These are phyloP conservation scores for Sisymbrium irio DNA, from an alignment of 345 rosid genomes.

Conservation along the genomic window DNA sequence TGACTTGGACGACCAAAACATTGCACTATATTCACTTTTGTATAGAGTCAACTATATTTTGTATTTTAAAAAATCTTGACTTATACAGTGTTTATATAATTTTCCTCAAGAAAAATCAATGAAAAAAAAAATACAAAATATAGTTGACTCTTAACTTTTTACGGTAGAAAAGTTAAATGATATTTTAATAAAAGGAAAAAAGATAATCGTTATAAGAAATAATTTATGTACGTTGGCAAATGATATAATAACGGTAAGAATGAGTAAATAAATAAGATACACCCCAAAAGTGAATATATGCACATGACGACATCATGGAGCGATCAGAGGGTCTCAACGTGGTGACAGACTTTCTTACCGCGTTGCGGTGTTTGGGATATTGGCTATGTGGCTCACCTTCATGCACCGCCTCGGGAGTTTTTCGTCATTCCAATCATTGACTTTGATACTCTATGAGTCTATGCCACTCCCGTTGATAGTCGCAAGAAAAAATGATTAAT, in stretches of 20 bases:
- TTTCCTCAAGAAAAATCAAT: too few relatives aligned
- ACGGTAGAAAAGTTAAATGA: too few relatives aligned
- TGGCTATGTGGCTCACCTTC: constrained; percentile 10
- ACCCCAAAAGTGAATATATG: constrained; percentile 14
- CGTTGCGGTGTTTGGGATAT: constrained; percentile 9
- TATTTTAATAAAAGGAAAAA: too few relatives aligned
- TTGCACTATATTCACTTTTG: too few relatives aligned
- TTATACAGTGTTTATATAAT: too few relatives aligned
- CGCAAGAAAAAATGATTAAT: neutral
- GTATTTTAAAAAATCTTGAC: too few relatives aligned
- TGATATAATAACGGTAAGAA: neutral
- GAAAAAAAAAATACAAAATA: too few relatives aligned
- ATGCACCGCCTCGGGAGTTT: constrained; percentile 1
- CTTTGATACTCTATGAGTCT: neutral
- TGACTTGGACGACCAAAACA: too few relatives aligned
- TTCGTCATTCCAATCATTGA: neutral
- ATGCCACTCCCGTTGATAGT: neutral
- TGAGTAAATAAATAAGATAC: neutral
- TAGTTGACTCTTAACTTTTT: too few relatives aligned
- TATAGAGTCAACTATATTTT: too few relatives aligned
- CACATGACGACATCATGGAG: constrained; percentile 24
- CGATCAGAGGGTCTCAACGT: constrained; percentile 20
- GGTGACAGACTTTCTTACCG: constrained; percentile 28
- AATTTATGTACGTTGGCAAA: neutral
- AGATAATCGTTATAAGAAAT: neutral